Evolutionary conservation across 177 flowering plant genomes (phyloP).

Genomic region (Vitis hybrid): DNA sequence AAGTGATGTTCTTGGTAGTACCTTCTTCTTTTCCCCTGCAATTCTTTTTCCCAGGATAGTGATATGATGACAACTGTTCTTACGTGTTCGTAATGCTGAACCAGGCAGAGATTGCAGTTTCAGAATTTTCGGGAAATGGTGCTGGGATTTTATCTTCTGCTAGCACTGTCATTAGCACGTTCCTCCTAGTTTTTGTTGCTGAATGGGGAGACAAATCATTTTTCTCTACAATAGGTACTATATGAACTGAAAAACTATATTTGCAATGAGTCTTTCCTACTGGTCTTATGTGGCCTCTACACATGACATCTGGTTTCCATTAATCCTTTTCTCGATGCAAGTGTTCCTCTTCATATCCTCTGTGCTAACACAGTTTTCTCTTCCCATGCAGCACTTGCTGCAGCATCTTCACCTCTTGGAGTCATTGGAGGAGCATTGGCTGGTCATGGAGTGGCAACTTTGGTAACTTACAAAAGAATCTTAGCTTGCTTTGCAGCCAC

Average conservation of each 20-base stretch:
- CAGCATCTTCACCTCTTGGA: slow-evolving; percentile 98
- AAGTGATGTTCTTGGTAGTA: background rate
- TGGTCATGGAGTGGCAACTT: slow-evolving; percentile 91
- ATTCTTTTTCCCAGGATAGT: background rate
- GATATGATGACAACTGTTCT: background rate
- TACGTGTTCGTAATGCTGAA: slow-evolving; percentile 9
- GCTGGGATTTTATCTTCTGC: slow-evolving; percentile 91
- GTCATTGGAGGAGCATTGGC: slow-evolving; percentile 93
- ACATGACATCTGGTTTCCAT: background rate
- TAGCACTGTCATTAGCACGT: slow-evolving; percentile 76
- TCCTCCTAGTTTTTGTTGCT: slow-evolving; percentile 85
- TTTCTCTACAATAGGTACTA: slow-evolving; percentile 93
- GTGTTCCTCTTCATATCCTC: background rate
- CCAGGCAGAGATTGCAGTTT: slow-evolving; percentile 97
- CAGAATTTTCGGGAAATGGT: slow-evolving; percentile 86
- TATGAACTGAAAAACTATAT: too few relatives aligned
- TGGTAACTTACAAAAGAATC: slow-evolving; percentile 47
- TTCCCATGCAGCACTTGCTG: slow-evolving; percentile 80
- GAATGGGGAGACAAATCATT: slow-evolving; percentile 99
- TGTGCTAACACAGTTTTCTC: slow-evolving; percentile 1
- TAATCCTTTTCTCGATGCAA: background rate
- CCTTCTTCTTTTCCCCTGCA: background rate
- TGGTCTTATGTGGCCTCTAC: background rate
- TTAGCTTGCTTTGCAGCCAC: background rate
- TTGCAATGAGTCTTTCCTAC: background rate